Evolutionary conservation across 305 asterid species (phyloP).

Genomic region (Solanum hybrid): DNA sequence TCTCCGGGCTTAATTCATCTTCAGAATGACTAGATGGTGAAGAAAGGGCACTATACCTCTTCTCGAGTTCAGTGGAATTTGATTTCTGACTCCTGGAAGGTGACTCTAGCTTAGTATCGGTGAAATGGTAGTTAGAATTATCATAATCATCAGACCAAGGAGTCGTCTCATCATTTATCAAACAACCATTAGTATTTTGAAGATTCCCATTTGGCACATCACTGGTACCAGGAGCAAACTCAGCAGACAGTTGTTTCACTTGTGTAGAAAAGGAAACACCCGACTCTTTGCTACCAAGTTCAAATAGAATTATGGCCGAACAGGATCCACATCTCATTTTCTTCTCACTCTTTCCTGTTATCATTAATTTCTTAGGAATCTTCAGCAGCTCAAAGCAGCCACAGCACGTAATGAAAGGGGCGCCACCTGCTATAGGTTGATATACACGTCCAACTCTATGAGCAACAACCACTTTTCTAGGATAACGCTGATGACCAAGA

Average conservation of each 20-base stretch:
- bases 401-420: slow-evolving; percentile 71
- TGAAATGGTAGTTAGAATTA: slow-evolving; percentile 19
- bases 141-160: slow-evolving; percentile 33
- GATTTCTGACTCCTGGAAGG: slow-evolving; percentile 33
- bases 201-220: slow-evolving; percentile 41
- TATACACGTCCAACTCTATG: slow-evolving; percentile 29
- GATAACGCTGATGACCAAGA: slow-evolving; percentile 30
- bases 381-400: slow-evolving; percentile 71
- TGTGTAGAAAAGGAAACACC: slow-evolving; percentile 39
- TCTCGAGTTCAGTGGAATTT: slow-evolving; percentile 31
- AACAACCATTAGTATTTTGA: slow-evolving; percentile 32
- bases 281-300: slow-evolving; percentile 42
- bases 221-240: slow-evolving; percentile 35
- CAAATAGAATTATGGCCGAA: slow-evolving; percentile 54
- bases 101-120: slow-evolving; percentile 20
- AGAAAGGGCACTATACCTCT: slow-evolving; percentile 36
- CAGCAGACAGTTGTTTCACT: slow-evolving; percentile 34
- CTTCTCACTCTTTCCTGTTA: slow-evolving; percentile 28
- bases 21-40: slow-evolving; percentile 41
- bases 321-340: slow-evolving; percentile 79
- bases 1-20: slow-evolving; percentile 35
- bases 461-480: slow-evolving; percentile 37
- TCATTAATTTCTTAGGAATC: slow-evolving; percentile 42
- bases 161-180: slow-evolving; percentile 25
- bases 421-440: slow-evolving; percentile 73